Evolutionary conservation across 2,329 filamentous ascomycete genomes (phyloP), one percentile per base, ranked within the genome.

Genomic region (Ophiosphaerella korrae): DNA sequence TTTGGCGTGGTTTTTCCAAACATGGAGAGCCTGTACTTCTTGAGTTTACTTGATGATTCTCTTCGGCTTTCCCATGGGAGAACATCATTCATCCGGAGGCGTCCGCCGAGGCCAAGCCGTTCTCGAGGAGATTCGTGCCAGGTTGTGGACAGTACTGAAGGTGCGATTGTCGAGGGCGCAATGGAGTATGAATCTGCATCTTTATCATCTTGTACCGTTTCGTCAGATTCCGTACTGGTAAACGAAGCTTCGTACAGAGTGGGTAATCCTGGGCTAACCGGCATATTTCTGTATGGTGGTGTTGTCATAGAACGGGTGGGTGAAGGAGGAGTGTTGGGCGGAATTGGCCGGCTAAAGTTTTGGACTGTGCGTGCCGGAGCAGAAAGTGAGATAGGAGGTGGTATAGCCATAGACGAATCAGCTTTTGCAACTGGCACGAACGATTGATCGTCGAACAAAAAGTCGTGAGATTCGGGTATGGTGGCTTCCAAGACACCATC

Each of bases 81-180:
- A 13, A 56, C 54, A 38, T 68, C 70, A 24, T 60, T 65, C 58
- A 68, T 72, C 18, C 64, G 67, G 46, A 74, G 58, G 13, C 63
- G 62, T 21, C 70, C 64, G 26, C 72, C 72, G 1, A 75, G 60
- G 23, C 72, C 72, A 7, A 74, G 66, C 11, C 72, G 68, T 53
- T 75, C 72, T 21, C 65, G 66, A 21, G 72, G 60, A 46, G 66
- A 68, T 34, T 64, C 64, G 43, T 67, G 67, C 69, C 70, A 74
- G 51, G 70, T 70, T 21, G 63, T 63, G 18, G 70, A 72, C 42
- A 74, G 63, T 18, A 63, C 70, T 12, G 71, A 74, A 9, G 67
- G 70, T 7, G 70, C 67, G 40, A 70, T 58, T 16, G 68, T 71
- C 38, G 48, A 69, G 29, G 50, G 66, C 2, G 67, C 61, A 23